These are phyloP conservation scores for Naegleria gruberi DNA, from an alignment of 208 protist species.

Conservation along the genomic window DNA sequence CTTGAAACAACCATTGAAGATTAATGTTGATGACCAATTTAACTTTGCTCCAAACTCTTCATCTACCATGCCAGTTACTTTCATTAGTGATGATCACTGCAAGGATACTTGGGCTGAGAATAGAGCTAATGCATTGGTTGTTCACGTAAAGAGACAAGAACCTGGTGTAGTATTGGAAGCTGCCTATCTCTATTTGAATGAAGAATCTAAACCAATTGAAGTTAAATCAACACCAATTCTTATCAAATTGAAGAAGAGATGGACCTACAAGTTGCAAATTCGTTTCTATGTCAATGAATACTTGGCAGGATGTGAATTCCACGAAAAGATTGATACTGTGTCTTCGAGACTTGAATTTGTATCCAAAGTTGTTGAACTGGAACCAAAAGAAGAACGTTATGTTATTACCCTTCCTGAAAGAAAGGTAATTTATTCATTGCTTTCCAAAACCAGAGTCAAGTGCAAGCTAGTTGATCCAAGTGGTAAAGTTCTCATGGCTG, in stretches of 20 bases:
- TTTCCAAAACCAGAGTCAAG: not conserved
- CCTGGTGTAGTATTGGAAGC: not conserved
- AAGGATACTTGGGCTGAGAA: not conserved
- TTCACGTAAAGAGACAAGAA: not conserved
- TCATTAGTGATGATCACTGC: not conserved
- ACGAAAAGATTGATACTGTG: not conserved
- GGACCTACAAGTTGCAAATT: slow-evolving; percentile 7
- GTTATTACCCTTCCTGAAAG: not conserved
- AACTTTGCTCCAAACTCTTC: not conserved
- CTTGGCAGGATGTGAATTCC: not conserved
- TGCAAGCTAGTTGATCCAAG: not conserved
- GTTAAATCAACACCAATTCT: not conserved
- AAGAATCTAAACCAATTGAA: not conserved
- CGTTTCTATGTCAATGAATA: not conserved
- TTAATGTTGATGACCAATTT: slow-evolving; percentile 12
- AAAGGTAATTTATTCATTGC: not conserved
- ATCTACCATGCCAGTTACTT: not conserved
- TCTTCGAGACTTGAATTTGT: not conserved
- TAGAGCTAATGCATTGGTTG: not conserved
- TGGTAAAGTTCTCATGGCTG: not conserved
- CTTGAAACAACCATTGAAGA: not conserved
- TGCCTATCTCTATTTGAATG: not conserved
- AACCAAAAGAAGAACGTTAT: slow-evolving; percentile 10
- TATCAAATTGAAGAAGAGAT: not conserved
- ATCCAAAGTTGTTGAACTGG: not conserved